Evolutionary conservation across 352 stramenopile species (phyloP).

Genomic region (Phytophthora colocasiae): DNA sequence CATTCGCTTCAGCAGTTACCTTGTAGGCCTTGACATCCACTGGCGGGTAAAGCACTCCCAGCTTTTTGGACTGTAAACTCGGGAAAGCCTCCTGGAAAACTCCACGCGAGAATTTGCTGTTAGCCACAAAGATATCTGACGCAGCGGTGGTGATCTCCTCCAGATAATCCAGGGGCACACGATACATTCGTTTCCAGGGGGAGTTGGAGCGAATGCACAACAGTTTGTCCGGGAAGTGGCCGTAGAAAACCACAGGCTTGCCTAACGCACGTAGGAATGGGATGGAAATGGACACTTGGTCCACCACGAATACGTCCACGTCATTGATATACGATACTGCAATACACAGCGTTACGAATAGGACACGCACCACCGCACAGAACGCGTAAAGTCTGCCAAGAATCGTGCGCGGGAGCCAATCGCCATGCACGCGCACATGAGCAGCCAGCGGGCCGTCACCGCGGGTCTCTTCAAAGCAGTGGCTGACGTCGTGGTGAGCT

Average conservation of each 20-base stretch:
- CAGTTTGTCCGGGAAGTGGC: constrained; percentile 99
- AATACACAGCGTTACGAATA: constrained; percentile 91
- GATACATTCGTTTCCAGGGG: constrained; percentile 89
- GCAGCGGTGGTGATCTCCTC: constrained; percentile 94
- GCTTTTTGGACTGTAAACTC: constrained; percentile 53
- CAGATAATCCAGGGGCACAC: constrained; percentile 91
- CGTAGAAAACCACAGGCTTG: constrained; percentile 97
- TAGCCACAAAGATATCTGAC: constrained; percentile 96
- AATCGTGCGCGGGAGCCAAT: constrained; percentile 94
- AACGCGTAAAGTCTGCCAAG: constrained; percentile 91
- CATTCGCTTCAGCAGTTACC: constrained; percentile 31
- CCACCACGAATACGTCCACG: constrained; percentile 81
- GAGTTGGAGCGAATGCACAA: constrained; percentile 77
- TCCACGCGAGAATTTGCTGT: constrained; percentile 95
- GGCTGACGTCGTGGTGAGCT: constrained; percentile 93
- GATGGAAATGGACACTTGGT: constrained; percentile 85
- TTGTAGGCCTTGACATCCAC: constrained; percentile 89
- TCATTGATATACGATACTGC: constrained; percentile 47
- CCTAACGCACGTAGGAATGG: constrained; percentile 75
- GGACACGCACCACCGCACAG: constrained; percentile 93
- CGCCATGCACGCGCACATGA: constrained; percentile 90
- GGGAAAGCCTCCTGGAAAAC: constrained; percentile 93
- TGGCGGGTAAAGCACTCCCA: constrained; percentile 95
- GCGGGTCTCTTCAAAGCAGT: constrained; percentile 96
- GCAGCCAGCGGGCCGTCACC: constrained; percentile 76